Evolutionary conservation across 2,329 filamentous ascomycete genomes (phyloP).

Genomic region (Paraphoma sp.): DNA sequence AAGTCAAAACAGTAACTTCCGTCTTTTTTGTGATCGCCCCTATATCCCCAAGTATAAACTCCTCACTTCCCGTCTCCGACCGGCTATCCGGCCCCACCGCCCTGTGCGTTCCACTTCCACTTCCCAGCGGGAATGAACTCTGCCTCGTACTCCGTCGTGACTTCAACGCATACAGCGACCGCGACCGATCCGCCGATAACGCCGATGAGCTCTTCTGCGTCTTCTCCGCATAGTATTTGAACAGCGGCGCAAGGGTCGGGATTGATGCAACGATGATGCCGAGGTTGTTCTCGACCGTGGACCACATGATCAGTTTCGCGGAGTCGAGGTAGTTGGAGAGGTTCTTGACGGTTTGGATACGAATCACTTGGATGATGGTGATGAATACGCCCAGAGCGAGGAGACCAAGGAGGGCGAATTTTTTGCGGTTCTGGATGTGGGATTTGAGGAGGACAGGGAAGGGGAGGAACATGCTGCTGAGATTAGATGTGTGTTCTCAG

Average conservation of each 20-base stretch:
- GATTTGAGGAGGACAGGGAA: conserved; percentile 17
- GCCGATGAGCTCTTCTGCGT: conserved; percentile 14
- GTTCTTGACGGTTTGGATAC: conserved; percentile 16
- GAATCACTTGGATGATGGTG: conserved; percentile 20
- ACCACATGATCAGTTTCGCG: conserved; percentile 22
- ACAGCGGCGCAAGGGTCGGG: conserved; percentile 17
- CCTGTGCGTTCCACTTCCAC: conserved; percentile 3
- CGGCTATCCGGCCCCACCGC: background rate
- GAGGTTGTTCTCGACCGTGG: conserved; percentile 21
- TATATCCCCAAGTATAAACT: conserved; percentile 8
- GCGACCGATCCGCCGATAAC: conserved; percentile 5
- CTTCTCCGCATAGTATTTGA: conserved; percentile 22
- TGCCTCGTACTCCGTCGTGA: conserved; percentile 3
- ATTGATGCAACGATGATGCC: conserved; percentile 22
- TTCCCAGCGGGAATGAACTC: conserved; percentile 3
- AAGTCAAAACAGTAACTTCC: no score
- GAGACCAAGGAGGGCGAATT: conserved; percentile 13
- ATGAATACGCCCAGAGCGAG: conserved; percentile 20
- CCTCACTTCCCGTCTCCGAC: conserved; percentile 9
- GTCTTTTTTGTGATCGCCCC: no score
- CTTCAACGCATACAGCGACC: conserved; percentile 10
- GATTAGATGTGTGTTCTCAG: background rate
- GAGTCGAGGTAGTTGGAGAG: conserved; percentile 23
- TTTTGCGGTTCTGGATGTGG: conserved; percentile 19
- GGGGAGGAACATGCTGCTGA: conserved; percentile 17